Evolutionary conservation across 306 rosid genomes (phyloP).

Genomic region (Vigna trinervia): DNA sequence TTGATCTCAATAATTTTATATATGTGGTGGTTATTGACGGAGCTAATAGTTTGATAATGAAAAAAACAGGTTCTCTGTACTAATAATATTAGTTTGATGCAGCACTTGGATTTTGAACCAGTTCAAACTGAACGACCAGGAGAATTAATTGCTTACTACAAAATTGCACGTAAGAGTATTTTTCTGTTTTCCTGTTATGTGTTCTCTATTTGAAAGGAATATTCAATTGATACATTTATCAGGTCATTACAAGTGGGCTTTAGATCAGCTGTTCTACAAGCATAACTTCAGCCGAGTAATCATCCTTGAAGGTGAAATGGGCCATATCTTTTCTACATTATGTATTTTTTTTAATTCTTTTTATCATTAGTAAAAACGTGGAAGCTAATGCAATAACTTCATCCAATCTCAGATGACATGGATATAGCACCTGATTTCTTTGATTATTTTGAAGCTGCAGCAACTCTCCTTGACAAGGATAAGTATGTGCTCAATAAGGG

Average conservation of each 20-base stretch:
- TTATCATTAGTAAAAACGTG: slow-evolving; percentile 29
- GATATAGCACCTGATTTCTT: slow-evolving; percentile 99
- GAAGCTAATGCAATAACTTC: slow-evolving; percentile 37
- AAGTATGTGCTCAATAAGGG: slow-evolving; percentile 62
- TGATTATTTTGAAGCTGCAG: slow-evolving; percentile 87
- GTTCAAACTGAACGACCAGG: slow-evolving; percentile 83
- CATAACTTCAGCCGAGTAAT: slow-evolving; percentile 81
- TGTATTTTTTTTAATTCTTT: slow-evolving; percentile 3
- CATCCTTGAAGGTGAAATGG: slow-evolving; percentile 90
- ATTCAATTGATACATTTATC: slow-evolving; percentile 41
- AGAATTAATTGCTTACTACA: slow-evolving; percentile 93
- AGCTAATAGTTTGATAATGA: slow-evolving; percentile 19
- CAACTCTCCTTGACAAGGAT: slow-evolving; percentile 86
- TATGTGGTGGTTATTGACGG: slow-evolving; percentile 23
- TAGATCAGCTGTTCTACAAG: slow-evolving; percentile 84
- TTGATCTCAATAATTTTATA: slow-evolving; percentile 32
- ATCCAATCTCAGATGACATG: slow-evolving; percentile 84
- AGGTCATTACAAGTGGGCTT: slow-evolving; percentile 99
- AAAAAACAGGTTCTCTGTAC: slow-evolving; percentile 31
- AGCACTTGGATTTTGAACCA: slow-evolving; percentile 85
- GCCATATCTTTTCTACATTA: slow-evolving; percentile 36
- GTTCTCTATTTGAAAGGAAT: slow-evolving; percentile 33
- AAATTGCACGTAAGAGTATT: slow-evolving; percentile 77
- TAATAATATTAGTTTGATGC: slow-evolving; percentile 51
- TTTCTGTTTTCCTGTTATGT: slow-evolving; percentile 22